These are phyloP conservation scores for Epichloe glyceriae DNA, from an alignment of 2,329 filamentous ascomycete genomes.

Conservation along the genomic window DNA sequence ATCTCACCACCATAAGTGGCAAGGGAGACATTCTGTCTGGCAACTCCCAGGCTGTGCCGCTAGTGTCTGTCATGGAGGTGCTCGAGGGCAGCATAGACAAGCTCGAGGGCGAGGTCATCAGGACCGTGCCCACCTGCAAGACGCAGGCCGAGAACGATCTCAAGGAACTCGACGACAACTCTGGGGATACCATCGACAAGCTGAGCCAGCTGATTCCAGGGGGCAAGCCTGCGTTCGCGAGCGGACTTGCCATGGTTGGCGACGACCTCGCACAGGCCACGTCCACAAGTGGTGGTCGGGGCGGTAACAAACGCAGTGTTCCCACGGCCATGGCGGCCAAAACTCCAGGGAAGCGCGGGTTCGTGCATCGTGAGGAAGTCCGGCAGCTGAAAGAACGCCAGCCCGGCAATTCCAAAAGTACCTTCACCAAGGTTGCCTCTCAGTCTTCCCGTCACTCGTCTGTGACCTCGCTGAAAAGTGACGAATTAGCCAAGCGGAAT, in stretches of 20 bases:
- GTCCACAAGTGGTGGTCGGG: not conserved
- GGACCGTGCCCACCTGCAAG: slow-evolving; percentile 8
- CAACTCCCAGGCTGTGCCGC: slow-evolving; percentile 6
- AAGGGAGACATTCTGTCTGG: slow-evolving; percentile 4
- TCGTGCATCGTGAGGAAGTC: too few species aligned
- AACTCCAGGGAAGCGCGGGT: too few species aligned
- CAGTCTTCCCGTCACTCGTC: too few species aligned
- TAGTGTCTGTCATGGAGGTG: slow-evolving; percentile 7
- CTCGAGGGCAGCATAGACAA: slow-evolving; percentile 9
- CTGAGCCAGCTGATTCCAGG: not conserved
- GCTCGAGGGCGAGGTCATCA: slow-evolving; percentile 8
- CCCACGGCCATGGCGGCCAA: too few species aligned
- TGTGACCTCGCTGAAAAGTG: too few species aligned
- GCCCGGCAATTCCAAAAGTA: too few species aligned
- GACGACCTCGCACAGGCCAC: not conserved
- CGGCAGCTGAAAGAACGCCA: too few species aligned
- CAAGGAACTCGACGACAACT: not conserved
- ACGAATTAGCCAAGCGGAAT: too few species aligned
- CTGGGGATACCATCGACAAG: not conserved
- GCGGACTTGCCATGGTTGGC: not conserved
- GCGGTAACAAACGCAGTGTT: too few species aligned
- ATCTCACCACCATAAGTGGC: slow-evolving; percentile 9
- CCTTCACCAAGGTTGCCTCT: too few species aligned
- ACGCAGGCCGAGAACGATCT: slow-evolving; percentile 4
- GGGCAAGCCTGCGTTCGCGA: not conserved